Evolutionary conservation across 192 early-diverging fungal species (phyloP).

Genomic region (Cetraspora pellucida): DNA sequence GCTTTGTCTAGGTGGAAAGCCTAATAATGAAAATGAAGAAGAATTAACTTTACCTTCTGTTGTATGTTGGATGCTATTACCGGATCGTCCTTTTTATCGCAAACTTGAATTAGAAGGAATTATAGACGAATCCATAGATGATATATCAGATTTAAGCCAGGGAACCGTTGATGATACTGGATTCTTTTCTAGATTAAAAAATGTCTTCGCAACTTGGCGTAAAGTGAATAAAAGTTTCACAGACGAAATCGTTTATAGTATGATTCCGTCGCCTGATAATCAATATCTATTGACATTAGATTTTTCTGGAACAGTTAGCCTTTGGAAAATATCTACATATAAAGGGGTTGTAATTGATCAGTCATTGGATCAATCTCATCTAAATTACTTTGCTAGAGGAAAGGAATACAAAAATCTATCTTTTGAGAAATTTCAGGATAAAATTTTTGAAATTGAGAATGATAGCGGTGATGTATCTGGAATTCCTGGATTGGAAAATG

Average conservation of each 20-base stretch:
- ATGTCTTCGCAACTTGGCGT: constrained; percentile 25
- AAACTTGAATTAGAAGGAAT: constrained; percentile 28
- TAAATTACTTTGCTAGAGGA: constrained; percentile 49
- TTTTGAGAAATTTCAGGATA: constrained; percentile 39
- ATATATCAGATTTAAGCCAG: constrained; percentile 7
- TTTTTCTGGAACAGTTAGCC: constrained; percentile 42
- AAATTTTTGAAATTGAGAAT: constrained; percentile 38
- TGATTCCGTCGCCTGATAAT: constrained; percentile 39
- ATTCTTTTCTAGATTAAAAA: constrained; percentile 27
- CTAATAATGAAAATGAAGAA: constrained; percentile 21
- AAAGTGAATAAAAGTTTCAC: constrained; percentile 31
- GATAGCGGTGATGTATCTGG: constrained; percentile 35
- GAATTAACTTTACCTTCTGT: constrained; percentile 24
- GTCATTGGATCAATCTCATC: constrained; percentile 42
- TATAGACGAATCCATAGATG: not conserved
- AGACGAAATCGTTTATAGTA: constrained; percentile 36
- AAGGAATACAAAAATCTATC: constrained; percentile 42
- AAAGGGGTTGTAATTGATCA: constrained; percentile 34
- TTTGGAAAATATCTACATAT: constrained; percentile 43
- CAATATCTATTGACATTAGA: constrained; percentile 42
- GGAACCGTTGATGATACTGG: constrained; percentile 7
- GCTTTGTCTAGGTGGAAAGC: constrained; percentile 50
- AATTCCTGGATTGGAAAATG: constrained; percentile 46
- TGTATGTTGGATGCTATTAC: constrained; percentile 32
- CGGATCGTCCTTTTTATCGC: constrained; percentile 32